Evolutionary conservation across 495 filamentous ascomycete genomes (phyloP), one percentile per base, ranked within the genome.

Genomic region (Aspergillus avenaceus): DNA sequence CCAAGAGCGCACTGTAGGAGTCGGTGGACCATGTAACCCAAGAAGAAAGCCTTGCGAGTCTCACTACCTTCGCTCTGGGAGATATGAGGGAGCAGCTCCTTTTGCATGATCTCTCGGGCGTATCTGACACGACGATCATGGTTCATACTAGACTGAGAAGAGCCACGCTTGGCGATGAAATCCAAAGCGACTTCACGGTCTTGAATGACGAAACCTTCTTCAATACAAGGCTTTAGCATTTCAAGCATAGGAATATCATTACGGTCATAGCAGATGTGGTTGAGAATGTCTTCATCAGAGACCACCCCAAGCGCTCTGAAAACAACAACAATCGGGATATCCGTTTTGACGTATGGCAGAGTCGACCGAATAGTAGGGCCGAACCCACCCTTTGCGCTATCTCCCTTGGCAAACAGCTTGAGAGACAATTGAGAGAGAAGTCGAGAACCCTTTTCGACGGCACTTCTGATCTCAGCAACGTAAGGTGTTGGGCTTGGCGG

Each of bases 11-110:
- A 95, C 62, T 95, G 90, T 2, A 99, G 77, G 53, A 99, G 81
- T 61, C 88, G 82, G 67, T 97, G 91, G 36, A 96, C 88, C 95
- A 99, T 97, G 68, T 97, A 99, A 24, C 95, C 93, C 28, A 99
- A 74, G 81, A 97, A 99, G 76, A 96, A 97, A 5, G 93, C 93
- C 66, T 99, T 99, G 23, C 89, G 75, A 1, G 92, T 97, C 61
- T 97, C 93, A 59, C 90, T 95, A n/a, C 93, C 93, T 66, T 96
- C 90, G 45, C 80, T 83, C 61, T 97, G 95, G 2, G 92, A 95
- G 38, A 99, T 96, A 60, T 99, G 93, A 6, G 93, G 93, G 36
- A 99, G 74, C 56, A 96, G 81, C 72, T 99, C 93, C 70, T 95
- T 96, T 70, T 96, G 91, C 75, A 99, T 83, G 51, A 97, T 87